Evolutionary conservation across 1,284 basidiomycete species (phyloP).

Genomic region (Afroboletus lepidellus): DNA sequence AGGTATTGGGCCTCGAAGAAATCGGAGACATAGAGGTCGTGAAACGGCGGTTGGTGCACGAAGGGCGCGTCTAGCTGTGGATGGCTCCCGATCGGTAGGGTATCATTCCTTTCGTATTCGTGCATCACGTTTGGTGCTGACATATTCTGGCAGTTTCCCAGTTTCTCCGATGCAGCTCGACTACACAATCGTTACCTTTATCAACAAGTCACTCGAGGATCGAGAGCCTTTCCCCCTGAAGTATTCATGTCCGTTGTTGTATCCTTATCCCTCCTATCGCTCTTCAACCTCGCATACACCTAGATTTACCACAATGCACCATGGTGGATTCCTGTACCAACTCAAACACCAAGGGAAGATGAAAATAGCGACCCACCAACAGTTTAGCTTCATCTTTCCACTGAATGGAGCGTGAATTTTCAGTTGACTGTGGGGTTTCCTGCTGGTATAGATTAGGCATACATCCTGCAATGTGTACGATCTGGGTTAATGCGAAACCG

Average conservation of each 20-base stretch:
- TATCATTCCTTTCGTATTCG: background rate
- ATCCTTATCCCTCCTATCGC: background rate
- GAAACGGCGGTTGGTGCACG: background rate
- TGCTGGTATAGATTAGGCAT: background rate
- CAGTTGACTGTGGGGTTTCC: background rate
- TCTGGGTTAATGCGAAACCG: conserved; percentile 3
- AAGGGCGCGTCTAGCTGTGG: conserved; percentile 1
- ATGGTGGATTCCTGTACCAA: conserved; percentile 6
- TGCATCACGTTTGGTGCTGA: background rate
- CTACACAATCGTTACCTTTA: no score
- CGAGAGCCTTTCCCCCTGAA: background rate
- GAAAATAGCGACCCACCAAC: background rate
- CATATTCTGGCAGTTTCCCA: background rate
- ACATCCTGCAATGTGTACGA: background rate
- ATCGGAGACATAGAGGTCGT: background rate
- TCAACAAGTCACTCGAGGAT: background rate
- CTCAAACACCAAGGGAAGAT: background rate
- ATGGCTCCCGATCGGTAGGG: conserved; percentile 1
- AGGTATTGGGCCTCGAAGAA: background rate
- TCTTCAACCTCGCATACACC: background rate
- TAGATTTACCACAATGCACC: background rate
- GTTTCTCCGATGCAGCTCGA: background rate
- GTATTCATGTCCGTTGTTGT: background rate
- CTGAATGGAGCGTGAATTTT: background rate
- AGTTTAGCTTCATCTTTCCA: background rate